A percentile compares a stretch with the other conserved stretches of the same genome.
Conservation (phyloP, 2,329 filamentous ascomycete species). For the Fusarium chuoi region DNA sequence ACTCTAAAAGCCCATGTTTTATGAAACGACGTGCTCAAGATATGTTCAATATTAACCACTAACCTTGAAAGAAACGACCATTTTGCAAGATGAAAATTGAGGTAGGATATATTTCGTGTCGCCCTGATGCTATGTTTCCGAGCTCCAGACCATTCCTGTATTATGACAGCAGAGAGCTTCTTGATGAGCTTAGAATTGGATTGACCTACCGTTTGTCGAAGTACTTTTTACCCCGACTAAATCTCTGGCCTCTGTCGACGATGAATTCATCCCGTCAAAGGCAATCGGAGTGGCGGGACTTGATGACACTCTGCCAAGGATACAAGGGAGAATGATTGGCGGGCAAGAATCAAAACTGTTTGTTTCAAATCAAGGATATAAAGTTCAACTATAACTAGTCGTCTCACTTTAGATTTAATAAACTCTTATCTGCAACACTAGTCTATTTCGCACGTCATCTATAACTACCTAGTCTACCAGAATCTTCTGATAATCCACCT, state of each 20-base stretch:
- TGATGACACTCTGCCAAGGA: rapidly evolving
- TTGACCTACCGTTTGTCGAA: background rate
- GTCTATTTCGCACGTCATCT: background rate
- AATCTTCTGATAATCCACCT: rapidly evolving
- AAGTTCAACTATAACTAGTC: background rate
- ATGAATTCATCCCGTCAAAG: background rate
- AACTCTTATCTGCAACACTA: background rate
- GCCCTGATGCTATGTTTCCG: rapidly evolving
- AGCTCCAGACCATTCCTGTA: background rate
- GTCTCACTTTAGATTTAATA: too few species aligned
- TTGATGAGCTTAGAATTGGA: background rate
- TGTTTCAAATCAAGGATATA: background rate
- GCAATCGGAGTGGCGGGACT: background rate
- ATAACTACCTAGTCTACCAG: background rate
- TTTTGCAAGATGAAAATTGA: rapidly evolving
- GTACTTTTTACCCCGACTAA: background rate
- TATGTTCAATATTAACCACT: too few species aligned
- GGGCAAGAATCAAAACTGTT: background rate
- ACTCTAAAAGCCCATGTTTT: background rate
- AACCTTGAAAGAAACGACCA: background rate
- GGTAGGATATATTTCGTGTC: background rate
- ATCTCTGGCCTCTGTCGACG: background rate
- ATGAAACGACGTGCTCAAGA: background rate
- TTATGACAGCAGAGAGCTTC: background rate
- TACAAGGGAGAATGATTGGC: background rate